Evolutionary conservation across 768 basidiomycete species (phyloP).

Genomic region (Paxillus rubicundulus): DNA sequence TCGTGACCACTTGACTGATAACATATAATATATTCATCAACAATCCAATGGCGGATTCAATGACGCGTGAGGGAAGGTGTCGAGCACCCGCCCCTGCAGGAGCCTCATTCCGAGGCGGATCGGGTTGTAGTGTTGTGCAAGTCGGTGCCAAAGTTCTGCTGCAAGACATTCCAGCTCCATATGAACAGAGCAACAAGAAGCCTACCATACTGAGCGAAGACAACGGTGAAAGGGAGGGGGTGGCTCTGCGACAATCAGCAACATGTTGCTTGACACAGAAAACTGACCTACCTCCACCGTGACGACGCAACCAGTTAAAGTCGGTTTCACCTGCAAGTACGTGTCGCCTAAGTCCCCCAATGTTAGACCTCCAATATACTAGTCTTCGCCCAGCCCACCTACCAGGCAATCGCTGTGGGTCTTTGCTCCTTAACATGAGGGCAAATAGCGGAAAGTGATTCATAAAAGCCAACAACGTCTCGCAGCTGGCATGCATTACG

Average conservation of each 20-base stretch:
- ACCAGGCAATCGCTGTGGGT: conserved; percentile 83
- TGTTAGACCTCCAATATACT: background rate
- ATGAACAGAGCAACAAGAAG: conserved; percentile 1
- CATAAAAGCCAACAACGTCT: conserved; percentile 71
- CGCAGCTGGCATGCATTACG: conserved; percentile 56
- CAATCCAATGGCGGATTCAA: conserved; percentile 1
- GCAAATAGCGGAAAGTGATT: conserved; percentile 94
- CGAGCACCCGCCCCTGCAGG: conserved; percentile 47
- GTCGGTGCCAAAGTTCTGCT: conserved; percentile 51
- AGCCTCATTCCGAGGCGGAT: conserved; percentile 50
- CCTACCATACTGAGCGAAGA: conserved; percentile 59
- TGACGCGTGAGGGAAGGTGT: conserved; percentile 41
- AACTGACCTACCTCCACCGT: conserved; percentile 18
- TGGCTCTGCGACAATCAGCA: conserved; percentile 42
- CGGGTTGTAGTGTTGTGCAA: conserved; percentile 58
- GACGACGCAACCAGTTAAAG: conserved; percentile 18
- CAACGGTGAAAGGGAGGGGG: conserved; percentile 46
- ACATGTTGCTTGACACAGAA: background rate
- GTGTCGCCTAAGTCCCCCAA: conserved; percentile 21
- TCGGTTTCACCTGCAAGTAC: conserved; percentile 28
- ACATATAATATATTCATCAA: conserved; percentile 2
- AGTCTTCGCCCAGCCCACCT: background rate
- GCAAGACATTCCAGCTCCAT: background rate
- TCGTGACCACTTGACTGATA: conserved; percentile 17
- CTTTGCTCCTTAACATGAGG: conserved; percentile 78